These are phyloP conservation scores for Protomyces inundatus DNA, from an alignment of 1,139 yeast genomes.

Conservation along the genomic window DNA sequence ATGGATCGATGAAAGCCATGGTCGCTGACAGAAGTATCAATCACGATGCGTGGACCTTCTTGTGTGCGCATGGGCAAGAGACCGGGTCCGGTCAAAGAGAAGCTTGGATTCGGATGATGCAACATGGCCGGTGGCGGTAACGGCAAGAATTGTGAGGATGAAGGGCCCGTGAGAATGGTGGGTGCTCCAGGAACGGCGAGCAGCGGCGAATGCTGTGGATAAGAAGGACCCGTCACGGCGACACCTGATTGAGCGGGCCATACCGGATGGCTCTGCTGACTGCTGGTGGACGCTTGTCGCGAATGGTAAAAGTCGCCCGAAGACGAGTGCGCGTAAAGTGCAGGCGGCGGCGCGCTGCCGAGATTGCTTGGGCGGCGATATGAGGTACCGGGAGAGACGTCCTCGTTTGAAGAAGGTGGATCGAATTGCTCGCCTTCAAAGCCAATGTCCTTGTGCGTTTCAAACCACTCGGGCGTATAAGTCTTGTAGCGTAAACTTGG, in stretches of 20 bases:
- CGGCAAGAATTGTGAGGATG: neutral
- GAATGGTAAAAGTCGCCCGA: neutral
- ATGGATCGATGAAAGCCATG: neutral
- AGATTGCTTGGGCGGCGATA: too few relatives aligned
- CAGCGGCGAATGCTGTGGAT: neutral
- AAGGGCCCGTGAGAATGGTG: neutral
- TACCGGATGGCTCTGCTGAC: neutral
- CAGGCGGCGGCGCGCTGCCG: neutral
- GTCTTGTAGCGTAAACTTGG: conserved; percentile 13
- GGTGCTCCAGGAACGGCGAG: too few relatives aligned
- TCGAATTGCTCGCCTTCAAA: conserved; percentile 5
- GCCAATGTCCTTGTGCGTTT: conserved; percentile 20
- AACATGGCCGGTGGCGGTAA: neutral
- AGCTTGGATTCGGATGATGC: neutral
- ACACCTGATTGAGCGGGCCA: neutral
- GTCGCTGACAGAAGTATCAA: neutral
- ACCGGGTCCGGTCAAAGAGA: neutral
- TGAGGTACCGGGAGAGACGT: neutral
- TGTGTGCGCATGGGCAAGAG: neutral
- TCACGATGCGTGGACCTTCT: neutral
- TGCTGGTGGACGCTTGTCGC: neutral
- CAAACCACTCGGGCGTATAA: conserved; percentile 17
- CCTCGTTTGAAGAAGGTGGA: neutral
- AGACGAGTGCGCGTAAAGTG: neutral
- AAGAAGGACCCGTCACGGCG: neutral